Percentiles rank a stretch among this genome's conserved stretches.
These are phyloP conservation scores for Hericium rajendrae DNA, from an alignment of 768 basidiomycete genomes.

Conservation along the genomic window DNA sequence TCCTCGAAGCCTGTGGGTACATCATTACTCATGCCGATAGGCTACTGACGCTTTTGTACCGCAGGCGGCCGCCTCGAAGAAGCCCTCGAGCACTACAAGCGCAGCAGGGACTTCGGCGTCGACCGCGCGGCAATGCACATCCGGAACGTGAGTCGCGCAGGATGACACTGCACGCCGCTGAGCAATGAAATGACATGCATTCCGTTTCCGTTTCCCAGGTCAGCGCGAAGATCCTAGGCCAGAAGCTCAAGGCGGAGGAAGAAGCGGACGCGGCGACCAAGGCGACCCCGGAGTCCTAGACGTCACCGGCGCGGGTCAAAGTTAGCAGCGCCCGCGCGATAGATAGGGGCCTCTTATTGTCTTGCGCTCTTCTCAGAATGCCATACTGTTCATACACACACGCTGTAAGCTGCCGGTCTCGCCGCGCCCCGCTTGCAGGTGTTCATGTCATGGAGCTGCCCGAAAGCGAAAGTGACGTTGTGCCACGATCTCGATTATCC, in stretches of 20 bases:
- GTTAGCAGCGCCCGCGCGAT: neutral
- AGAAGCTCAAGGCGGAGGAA: constrained; percentile 39
- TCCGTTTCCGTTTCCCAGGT: constrained; percentile 35
- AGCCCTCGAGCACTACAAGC: constrained; percentile 73
- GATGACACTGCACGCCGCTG: constrained; percentile 1
- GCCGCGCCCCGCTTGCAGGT: too few relatives aligned
- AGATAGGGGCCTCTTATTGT: constrained; percentile 12
- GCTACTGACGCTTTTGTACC: neutral
- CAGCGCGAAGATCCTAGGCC: constrained; percentile 68
- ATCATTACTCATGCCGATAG: neutral
- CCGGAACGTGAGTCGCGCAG: constrained; percentile 50
- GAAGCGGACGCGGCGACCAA: neutral
- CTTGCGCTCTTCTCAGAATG: constrained; percentile 6
- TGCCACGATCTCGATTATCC: too few relatives aligned
- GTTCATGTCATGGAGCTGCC: too few relatives aligned
- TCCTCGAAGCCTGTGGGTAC: constrained; percentile 74
- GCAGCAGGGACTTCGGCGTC: constrained; percentile 66
- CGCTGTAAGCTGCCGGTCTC: too few relatives aligned
- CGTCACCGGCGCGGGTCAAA: neutral
- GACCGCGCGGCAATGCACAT: constrained; percentile 78
- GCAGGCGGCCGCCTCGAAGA: constrained; percentile 73
- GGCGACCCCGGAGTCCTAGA: neutral
- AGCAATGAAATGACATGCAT: constrained; percentile 12
- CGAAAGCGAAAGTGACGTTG: too few relatives aligned
- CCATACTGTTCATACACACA: constrained; percentile 1